Conservation (phyloP, 164 flowering plant genomes). For the Annona squamosa region DNA sequence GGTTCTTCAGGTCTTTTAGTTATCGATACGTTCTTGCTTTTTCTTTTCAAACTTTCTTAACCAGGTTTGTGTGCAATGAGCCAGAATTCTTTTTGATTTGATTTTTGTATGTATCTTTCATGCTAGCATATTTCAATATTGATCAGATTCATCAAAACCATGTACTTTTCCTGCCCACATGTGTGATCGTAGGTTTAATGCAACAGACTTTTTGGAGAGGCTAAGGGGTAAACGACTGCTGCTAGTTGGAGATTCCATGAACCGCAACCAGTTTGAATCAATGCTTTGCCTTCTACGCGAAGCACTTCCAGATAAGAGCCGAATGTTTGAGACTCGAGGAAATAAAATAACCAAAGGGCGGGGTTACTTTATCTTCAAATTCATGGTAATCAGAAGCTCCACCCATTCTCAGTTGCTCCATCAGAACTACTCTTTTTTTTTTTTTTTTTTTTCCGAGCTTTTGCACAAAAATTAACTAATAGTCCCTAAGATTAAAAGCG, state of each 20-base stretch:
- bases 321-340: conserved; percentile 78
- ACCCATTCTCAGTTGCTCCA: neutral
- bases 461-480: neutral
- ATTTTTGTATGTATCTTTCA: neutral
- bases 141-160: neutral
- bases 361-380: conserved; percentile 74
- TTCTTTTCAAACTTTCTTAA: too few species aligned
- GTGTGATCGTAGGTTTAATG: conserved; percentile 60
- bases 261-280: conserved; percentile 93
- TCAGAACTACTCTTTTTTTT: neutral
- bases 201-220: conserved; percentile 75
- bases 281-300: conserved; percentile 75
- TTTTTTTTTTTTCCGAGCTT: too few species aligned
- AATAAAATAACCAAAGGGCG: conserved; percentile 83
- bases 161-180: conserved; percentile 17
- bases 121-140: neutral
- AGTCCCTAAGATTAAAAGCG: neutral
- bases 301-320: conserved; percentile 61
- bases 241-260: conserved; percentile 97
- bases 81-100: neutral
- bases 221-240: conserved; percentile 80
- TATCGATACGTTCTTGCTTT: neutral
- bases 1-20: neutral
- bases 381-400: conserved; percentile 37
- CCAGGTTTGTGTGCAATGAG: neutral